Conservation (phyloP, 352 stramenopile genomes). For the Globisporangium paroecandrum region DNA sequence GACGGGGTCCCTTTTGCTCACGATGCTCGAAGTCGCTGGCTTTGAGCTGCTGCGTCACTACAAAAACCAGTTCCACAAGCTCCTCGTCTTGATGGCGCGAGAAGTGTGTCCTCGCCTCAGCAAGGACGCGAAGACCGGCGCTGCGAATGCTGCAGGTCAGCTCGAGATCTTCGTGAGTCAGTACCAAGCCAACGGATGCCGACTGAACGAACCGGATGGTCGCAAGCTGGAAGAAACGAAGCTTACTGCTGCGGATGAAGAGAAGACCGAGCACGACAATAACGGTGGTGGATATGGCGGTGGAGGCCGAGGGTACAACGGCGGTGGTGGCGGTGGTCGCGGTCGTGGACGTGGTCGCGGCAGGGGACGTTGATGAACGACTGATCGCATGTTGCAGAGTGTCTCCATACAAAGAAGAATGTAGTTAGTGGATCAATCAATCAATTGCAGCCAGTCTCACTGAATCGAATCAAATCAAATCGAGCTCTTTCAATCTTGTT, state of each 20-base stretch:
- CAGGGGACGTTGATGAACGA: conserved; percentile 4
- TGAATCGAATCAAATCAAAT: neutral
- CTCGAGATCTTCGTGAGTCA: conserved; percentile 71
- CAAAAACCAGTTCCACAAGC: conserved; percentile 78
- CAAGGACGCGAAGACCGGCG: conserved; percentile 71
- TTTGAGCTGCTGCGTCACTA: conserved; percentile 64
- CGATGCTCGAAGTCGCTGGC: conserved; percentile 74
- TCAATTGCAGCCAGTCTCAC: neutral
- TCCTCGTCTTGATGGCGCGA: conserved; percentile 61
- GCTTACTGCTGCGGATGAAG: conserved; percentile 58
- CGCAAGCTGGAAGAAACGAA: conserved; percentile 73
- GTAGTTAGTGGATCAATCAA: neutral
- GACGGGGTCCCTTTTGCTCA: conserved; percentile 62
- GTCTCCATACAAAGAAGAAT: neutral
- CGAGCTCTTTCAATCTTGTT: neutral
- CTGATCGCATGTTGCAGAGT: neutral
- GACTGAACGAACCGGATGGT: conserved; percentile 50
- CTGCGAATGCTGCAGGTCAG: conserved; percentile 68
- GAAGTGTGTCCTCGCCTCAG: conserved; percentile 64
- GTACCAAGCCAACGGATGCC: conserved; percentile 61
- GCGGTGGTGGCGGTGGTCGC: conserved; percentile 29
- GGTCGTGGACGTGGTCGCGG: conserved; percentile 39
- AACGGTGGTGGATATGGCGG: conserved; percentile 21
- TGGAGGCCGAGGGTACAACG: conserved; percentile 24
- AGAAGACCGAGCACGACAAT: conserved; percentile 50